Evolutionary conservation across 306 rosid species (phyloP), one percentile per base, ranked within the genome.

Genomic region (Glycine latifolia): DNA sequence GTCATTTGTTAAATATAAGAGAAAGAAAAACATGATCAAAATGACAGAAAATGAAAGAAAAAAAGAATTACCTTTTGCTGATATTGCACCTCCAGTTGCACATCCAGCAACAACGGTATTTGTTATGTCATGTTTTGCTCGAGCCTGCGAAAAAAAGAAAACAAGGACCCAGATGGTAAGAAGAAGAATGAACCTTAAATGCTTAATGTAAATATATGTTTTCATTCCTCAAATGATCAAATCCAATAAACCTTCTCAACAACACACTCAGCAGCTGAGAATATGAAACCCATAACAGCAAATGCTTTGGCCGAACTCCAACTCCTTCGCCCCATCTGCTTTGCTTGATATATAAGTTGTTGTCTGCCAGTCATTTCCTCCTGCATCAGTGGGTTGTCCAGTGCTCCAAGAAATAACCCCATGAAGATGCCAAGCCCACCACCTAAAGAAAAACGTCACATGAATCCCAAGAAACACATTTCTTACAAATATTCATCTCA

Each of bases 211-310:
- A 26, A 26, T 26, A 26, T 26, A 26, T 26, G 1, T 26, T 26
- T 26, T 26, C 31, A 26, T 26, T 26, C 31, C 31, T 37, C 44
- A 53, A 61, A 63, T 63, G 20, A 37, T 37, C 20, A 63, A 63
- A 43, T 74, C 55, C 15, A 75, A 16, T 9, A 66, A 68, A 93
- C 98, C 98, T 95, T 86, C 86, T 95, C 99, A 33, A 95, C 92
- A 81, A 87, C 96, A 84, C 99, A 95, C 81, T 95, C 98, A 1
- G 97, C 93, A 59, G 99, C 98, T 54, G 99, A 95, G 91, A 95
- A 95, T 66, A 91, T 44, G 0, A 90, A 87, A 71, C 98, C 99
- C 99, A 95, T 95, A 17, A 95, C 91, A 72, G 96, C 97, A 93
- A 95, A 95, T 79, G 96, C 90, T 90, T 93, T 95, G 63, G 94